phyloP scores from a whole-genome alignment of 495 filamentous ascomycete genomes.

The Xylaria scruposa region DNA sequence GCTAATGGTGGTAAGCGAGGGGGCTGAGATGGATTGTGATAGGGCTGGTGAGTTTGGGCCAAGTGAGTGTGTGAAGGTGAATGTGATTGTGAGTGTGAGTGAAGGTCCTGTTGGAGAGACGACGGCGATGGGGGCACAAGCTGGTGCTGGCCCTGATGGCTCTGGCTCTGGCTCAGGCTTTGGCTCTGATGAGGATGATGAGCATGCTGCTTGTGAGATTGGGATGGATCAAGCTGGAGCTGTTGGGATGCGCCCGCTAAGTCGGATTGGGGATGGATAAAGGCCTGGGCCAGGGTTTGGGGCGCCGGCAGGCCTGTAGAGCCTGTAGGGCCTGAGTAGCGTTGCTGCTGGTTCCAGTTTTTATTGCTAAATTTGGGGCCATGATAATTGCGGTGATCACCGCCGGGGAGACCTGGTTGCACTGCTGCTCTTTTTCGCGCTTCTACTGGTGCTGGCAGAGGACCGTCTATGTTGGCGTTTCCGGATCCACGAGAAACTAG shows the following conservation, averaged over 20 bases:
- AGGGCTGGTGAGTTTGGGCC: constrained; percentile 13
- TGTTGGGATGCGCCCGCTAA: constrained; percentile 7
- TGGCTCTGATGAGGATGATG: constrained; percentile 11
- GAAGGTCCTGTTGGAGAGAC: background rate
- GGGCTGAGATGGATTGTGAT: constrained; percentile 33
- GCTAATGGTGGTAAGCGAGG: constrained; percentile 33
- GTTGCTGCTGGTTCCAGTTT: constrained; percentile 13
- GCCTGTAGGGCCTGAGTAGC: background rate
- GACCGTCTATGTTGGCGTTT: background rate
- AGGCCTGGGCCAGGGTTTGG: constrained; percentile 12
- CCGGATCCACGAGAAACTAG: constrained; percentile 10
- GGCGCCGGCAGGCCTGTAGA: constrained; percentile 2
- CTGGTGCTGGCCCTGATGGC: constrained; percentile 5
- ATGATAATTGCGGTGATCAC: constrained; percentile 11
- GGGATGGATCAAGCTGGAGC: constrained; percentile 21
- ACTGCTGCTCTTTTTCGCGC: background rate
- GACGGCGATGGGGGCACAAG: background rate
- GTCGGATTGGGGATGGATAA: constrained; percentile 20
- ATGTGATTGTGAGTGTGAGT: background rate
- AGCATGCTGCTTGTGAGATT: constrained; percentile 17
- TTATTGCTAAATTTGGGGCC: constrained; percentile 15
- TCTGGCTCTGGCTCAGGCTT: background rate
- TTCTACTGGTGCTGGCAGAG: background rate
- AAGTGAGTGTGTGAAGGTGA: background rate
- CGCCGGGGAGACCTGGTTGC: background rate